Evolutionary conservation across 257 asterid species (phyloP).

Genomic region (Buddleja alternifolia): DNA sequence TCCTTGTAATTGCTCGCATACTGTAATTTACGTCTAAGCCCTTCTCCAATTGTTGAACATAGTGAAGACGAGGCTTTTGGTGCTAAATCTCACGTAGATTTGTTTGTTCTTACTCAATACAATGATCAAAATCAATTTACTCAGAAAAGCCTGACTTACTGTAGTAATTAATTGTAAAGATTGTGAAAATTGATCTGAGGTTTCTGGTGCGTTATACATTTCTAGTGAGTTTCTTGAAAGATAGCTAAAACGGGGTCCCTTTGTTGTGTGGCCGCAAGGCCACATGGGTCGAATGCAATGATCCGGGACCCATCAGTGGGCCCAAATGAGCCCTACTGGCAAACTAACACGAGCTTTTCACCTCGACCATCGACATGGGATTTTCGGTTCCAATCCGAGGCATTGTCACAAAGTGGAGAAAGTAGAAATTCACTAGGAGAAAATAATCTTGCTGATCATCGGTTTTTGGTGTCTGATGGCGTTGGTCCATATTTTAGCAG

Average conservation of each 20-base stretch:
- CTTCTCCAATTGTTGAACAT: background rate
- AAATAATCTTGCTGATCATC: constrained; percentile 62
- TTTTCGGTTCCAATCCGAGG: constrained; percentile 79
- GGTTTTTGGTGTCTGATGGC: constrained; percentile 69
- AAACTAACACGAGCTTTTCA: constrained; percentile 89
- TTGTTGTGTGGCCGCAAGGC: constrained; percentile 99
- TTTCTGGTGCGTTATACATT: constrained; percentile 14
- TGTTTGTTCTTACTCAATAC: background rate
- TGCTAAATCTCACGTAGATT: background rate
- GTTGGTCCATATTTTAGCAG: constrained; percentile 73
- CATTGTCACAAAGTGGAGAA: constrained; percentile 88
- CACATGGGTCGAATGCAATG: constrained; percentile 89
- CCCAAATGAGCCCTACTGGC: constrained; percentile 94
- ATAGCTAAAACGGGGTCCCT: constrained; percentile 99
- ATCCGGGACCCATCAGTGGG: constrained; percentile 96
- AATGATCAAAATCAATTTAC: constrained; percentile 14
- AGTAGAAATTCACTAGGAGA: constrained; percentile 91
- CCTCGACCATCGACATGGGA: constrained; percentile 96
- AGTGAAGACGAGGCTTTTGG: background rate
- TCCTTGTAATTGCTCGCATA: too few relatives aligned
- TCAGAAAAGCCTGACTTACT: background rate
- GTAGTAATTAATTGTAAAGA: too few relatives aligned
- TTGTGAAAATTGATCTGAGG: constrained; percentile 21
- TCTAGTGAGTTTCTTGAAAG: constrained; percentile 50
- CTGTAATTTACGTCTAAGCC: constrained; percentile 3